Conservation (phyloP, 495 filamentous ascomycete species). For the Lepidopterella palustris region DNA sequence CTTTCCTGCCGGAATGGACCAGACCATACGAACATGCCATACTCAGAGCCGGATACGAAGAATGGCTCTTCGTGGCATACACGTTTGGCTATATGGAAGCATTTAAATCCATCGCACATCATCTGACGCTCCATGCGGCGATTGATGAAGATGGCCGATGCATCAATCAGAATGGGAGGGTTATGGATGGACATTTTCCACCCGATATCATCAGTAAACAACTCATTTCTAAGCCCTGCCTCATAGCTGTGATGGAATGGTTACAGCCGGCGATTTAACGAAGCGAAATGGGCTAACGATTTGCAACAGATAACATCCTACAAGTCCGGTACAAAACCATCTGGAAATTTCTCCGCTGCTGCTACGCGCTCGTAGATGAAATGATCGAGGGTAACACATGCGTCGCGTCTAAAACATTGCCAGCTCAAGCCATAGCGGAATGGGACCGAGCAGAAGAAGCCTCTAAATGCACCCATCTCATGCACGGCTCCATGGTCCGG, state of each 20-base stretch:
- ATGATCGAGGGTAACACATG: background rate
- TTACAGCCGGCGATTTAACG: background rate
- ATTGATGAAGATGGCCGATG: background rate
- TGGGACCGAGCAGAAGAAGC: background rate
- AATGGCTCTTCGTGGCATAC: background rate
- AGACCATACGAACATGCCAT: background rate
- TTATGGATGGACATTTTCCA: background rate
- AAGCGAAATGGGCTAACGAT: background rate
- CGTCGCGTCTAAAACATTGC: background rate
- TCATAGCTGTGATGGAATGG: background rate
- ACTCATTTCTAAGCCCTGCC: background rate
- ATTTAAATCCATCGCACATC: background rate
- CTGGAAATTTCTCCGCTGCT: background rate
- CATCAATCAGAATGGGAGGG: background rate
- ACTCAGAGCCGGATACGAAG: background rate
- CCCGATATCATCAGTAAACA: background rate
- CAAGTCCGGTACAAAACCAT: background rate
- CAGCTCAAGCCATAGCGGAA: background rate
- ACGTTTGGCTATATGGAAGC: background rate
- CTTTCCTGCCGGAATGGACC: background rate
- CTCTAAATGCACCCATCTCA: background rate
- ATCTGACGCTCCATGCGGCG: background rate
- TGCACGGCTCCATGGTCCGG: background rate
- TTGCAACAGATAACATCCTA: background rate
- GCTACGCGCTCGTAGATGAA: background rate